These are phyloP conservation scores for Terfezia boudieri DNA, from an alignment of 495 filamentous ascomycete genomes.

Conservation along the genomic window DNA sequence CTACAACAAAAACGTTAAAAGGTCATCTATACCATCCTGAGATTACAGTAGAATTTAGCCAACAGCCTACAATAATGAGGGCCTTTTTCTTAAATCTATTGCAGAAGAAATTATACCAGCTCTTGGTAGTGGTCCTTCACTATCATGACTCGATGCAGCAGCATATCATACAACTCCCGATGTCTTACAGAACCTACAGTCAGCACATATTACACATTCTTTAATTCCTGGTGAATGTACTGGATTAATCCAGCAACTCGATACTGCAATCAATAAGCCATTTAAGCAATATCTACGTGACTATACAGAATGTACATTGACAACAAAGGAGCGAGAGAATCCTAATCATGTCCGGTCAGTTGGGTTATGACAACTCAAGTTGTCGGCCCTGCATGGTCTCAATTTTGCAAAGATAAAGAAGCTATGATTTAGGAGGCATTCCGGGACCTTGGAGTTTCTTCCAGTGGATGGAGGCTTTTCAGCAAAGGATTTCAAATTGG, in stretches of 20 bases:
- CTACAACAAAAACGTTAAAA: too few relatives aligned
- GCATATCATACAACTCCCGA: conserved; percentile 1
- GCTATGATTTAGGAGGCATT: not conserved
- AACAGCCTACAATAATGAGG: conserved; percentile 1
- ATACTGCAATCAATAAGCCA: not conserved
- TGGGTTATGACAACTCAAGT: not conserved
- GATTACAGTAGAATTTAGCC: not conserved
- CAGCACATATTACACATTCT: not conserved
- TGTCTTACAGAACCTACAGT: not conserved
- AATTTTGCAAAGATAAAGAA: not conserved
- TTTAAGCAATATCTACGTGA: not conserved
- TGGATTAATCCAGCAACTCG: not conserved
- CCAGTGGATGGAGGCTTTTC: too few relatives aligned
- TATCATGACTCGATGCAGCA: not conserved
- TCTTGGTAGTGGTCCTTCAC: not conserved
- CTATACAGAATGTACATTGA: not conserved
- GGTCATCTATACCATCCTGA: not conserved
- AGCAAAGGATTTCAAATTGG: too few relatives aligned
- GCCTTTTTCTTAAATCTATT: not conserved
- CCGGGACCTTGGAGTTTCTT: too few relatives aligned
- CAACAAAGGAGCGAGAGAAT: not conserved
- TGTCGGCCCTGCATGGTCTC: not conserved
- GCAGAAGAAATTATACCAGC: not conserved
- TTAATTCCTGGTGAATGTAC: conserved; percentile 1
- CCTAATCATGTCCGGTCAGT: not conserved